phyloP scores from a whole-genome alignment of 805 yeast genomes.

The Kockiozyma suomiensis region DNA sequence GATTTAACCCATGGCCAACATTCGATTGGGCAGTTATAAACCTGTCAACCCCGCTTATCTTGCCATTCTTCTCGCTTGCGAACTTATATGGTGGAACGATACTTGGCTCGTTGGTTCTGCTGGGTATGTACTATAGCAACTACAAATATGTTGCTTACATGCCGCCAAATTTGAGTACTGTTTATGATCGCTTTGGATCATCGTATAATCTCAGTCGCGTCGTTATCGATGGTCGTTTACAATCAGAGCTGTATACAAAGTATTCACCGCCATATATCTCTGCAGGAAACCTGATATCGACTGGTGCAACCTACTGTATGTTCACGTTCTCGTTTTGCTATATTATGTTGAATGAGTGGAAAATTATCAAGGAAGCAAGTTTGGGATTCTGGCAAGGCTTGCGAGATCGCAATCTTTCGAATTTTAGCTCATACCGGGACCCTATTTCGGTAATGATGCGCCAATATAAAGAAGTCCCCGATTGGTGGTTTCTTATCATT shows the following conservation, averaged over 20 bases:
- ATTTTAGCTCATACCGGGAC: slow-evolving; percentile 45
- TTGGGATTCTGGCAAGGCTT: neutral
- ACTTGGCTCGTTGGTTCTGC: slow-evolving; percentile 33
- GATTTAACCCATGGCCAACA: slow-evolving; percentile 44
- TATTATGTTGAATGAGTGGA: slow-evolving; percentile 17
- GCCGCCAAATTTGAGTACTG: slow-evolving; percentile 51
- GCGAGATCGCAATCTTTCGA: neutral
- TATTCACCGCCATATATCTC: slow-evolving; percentile 64
- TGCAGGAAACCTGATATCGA: slow-evolving; percentile 40
- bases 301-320: slow-evolving; percentile 52
- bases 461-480: slow-evolving; percentile 66
- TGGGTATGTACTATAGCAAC: neutral
- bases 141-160: slow-evolving; percentile 43
- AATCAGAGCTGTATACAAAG: slow-evolving; percentile 50
- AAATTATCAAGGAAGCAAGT: neutral
- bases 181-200: slow-evolving; percentile 40
- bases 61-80: slow-evolving; percentile 60
- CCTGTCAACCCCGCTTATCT: slow-evolving; percentile 56
- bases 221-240: slow-evolving; percentile 50
- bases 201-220: slow-evolving; percentile 54
- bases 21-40: slow-evolving; percentile 51
- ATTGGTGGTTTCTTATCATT: slow-evolving; percentile 39
- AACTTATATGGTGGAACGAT: slow-evolving; percentile 41
- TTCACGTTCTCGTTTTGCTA: slow-evolving; percentile 6
- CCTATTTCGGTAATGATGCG: slow-evolving; percentile 55